These are phyloP conservation scores for Tulasnella sp. DNA, from an alignment of 768 basidiomycete species.

Conservation along the genomic window DNA sequence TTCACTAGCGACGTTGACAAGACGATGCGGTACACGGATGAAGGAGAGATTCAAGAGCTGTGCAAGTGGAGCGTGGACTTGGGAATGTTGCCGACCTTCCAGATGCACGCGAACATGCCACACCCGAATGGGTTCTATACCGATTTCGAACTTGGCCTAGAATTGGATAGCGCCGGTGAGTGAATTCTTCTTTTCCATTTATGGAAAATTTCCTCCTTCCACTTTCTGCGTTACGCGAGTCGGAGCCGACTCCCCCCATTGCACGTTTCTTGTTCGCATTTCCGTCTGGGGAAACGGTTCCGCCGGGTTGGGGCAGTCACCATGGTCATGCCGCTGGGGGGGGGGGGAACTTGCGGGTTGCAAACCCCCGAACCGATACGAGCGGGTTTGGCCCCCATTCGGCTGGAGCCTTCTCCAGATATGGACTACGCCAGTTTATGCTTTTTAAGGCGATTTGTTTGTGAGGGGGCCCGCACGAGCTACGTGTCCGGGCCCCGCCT, in stretches of 20 bases:
- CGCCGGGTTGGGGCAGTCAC: not conserved
- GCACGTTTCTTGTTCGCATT: not conserved
- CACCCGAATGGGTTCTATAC: conserved; percentile 67
- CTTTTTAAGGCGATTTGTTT: not conserved
- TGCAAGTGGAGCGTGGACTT: conserved; percentile 72
- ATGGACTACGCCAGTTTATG: too few species aligned
- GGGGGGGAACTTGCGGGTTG: not conserved
- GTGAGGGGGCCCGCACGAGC: not conserved
- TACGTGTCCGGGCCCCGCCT: not conserved
- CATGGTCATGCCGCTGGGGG: not conserved
- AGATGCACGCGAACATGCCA: conserved; percentile 54
- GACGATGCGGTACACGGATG: conserved; percentile 77
- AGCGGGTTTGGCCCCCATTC: too few species aligned
- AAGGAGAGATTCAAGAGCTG: conserved; percentile 33
- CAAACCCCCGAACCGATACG: not conserved
- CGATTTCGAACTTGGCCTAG: conserved; percentile 77
- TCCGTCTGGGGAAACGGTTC: not conserved
- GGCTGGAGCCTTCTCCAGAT: too few species aligned
- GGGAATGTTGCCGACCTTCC: conserved; percentile 67
- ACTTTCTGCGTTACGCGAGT: not conserved
- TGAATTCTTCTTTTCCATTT: not conserved
- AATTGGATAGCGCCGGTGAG: conserved; percentile 60
- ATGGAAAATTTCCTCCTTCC: not conserved
- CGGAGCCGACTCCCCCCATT: not conserved
- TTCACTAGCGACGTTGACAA: conserved; percentile 70